phyloP scores from a whole-genome alignment of 768 basidiomycete species.

The Termitomyces sp. region DNA sequence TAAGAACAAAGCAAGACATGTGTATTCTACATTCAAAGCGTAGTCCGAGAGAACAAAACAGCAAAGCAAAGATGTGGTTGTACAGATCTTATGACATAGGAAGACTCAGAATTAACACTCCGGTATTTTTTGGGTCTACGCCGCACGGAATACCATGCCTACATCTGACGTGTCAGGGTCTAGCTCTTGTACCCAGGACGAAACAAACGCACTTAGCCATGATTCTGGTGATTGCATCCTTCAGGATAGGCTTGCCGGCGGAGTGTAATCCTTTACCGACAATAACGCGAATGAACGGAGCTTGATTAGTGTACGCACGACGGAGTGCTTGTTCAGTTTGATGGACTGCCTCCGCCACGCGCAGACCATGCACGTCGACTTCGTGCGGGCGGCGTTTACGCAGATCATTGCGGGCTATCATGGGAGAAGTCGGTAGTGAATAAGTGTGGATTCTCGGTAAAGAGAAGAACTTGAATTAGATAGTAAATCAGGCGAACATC shows the following conservation, averaged over 20 bases:
- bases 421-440: not conserved
- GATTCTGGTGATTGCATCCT: conserved; percentile 72
- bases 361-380: conserved; percentile 49
- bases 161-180: not conserved
- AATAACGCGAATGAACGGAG: conserved; percentile 36
- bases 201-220: conserved; percentile 56
- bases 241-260: conserved; percentile 68
- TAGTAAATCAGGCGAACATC: too few relatives aligned
- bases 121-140: conserved; percentile 72
- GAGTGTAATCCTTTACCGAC: conserved; percentile 86
- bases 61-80: not conserved
- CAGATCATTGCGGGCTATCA: conserved; percentile 35
- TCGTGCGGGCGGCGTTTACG: conserved; percentile 26
- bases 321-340: conserved; percentile 40
- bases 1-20: not conserved
- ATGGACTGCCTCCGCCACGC: conserved; percentile 41
- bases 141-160: conserved; percentile 67
- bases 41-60: not conserved
- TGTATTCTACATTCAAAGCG: not conserved
- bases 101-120: conserved; percentile 58
- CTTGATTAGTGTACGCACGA: conserved; percentile 29
- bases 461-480: not conserved
- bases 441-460: not conserved
- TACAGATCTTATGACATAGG: conserved; percentile 5
- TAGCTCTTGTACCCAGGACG: not conserved